phyloP scores from a whole-genome alignment of 306 rosid species.

The Cyamopsis tetragonoloba region DNA sequence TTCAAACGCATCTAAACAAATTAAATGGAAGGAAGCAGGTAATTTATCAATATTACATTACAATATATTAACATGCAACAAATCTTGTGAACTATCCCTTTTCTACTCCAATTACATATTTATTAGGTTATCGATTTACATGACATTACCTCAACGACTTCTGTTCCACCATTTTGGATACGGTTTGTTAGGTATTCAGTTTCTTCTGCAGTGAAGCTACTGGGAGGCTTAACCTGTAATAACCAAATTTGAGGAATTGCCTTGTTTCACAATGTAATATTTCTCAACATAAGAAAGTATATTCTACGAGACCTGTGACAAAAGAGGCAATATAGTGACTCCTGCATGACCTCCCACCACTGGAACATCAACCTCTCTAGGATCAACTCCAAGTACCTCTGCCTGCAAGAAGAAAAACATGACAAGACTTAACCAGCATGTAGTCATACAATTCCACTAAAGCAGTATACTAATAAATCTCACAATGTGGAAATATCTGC shows the following conservation, averaged over 20 bases:
- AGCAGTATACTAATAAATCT: neutral
- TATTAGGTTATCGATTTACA: neutral
- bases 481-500: neutral
- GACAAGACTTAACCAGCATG: neutral
- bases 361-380: constrained; percentile 93
- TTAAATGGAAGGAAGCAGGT: no score
- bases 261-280: neutral
- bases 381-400: constrained; percentile 88
- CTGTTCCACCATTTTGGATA: constrained; percentile 97
- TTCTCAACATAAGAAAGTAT: neutral
- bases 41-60: neutral
- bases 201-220: constrained; percentile 72
- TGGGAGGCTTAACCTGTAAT: constrained; percentile 87
- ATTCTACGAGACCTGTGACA: constrained; percentile 74
- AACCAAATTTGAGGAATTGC: constrained; percentile 9
- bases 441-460: neutral
- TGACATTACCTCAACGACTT: constrained; percentile 85
- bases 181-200: constrained; percentile 75
- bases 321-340: constrained; percentile 86
- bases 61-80: neutral
- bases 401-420: constrained; percentile 51
- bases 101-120: constrained; percentile 5
- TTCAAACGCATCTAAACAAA: no score
- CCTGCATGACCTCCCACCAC: constrained; percentile 98
- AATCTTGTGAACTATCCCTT: constrained; percentile 5